These are phyloP conservation scores for Aspergillus neotritici DNA, from an alignment of 2,329 filamentous ascomycete species.

Conservation along the genomic window DNA sequence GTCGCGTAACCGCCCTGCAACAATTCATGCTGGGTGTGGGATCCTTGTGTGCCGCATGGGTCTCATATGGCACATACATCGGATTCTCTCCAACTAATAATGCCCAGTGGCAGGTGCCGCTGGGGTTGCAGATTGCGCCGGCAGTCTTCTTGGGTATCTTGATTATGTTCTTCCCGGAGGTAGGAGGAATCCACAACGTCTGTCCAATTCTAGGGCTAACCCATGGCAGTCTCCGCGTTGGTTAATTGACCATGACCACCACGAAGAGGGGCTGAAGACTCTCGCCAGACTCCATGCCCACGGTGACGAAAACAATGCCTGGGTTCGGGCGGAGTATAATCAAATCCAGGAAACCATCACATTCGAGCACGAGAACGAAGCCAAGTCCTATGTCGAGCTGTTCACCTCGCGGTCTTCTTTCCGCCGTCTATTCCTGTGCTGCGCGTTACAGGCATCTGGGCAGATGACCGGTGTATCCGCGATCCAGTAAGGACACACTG, in stretches of 20 bases:
- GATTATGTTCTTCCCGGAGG: conserved; percentile 68
- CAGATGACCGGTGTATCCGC: conserved; percentile 73
- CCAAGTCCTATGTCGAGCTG: conserved; percentile 65
- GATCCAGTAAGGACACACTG: conserved; percentile 50
- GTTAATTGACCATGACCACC: conserved; percentile 66
- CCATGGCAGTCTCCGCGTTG: conserved; percentile 55
- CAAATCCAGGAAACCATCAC: conserved; percentile 64
- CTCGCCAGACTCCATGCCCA: conserved; percentile 65
- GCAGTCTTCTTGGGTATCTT: conserved; percentile 59
- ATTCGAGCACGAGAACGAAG: conserved; percentile 62
- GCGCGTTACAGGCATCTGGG: conserved; percentile 62
- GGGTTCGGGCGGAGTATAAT: conserved; percentile 66
- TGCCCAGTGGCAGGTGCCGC: conserved; percentile 57
- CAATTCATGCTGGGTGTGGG: conserved; percentile 81
- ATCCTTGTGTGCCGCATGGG: conserved; percentile 65
- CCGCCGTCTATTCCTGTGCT: conserved; percentile 65
- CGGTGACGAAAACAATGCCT: conserved; percentile 60
- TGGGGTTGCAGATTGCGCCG: conserved; percentile 67
- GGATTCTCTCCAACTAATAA: conserved; percentile 44
- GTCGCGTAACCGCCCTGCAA: conserved; percentile 67
- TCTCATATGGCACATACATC: conserved; percentile 60
- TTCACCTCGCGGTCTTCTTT: conserved; percentile 62
- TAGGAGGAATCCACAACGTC: conserved; percentile 5
- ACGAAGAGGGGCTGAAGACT: conserved; percentile 59
- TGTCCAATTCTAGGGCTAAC: conserved; percentile 2